phyloP scores from a whole-genome alignment of 768 basidiomycete genomes.

The Boletus patriciae region DNA sequence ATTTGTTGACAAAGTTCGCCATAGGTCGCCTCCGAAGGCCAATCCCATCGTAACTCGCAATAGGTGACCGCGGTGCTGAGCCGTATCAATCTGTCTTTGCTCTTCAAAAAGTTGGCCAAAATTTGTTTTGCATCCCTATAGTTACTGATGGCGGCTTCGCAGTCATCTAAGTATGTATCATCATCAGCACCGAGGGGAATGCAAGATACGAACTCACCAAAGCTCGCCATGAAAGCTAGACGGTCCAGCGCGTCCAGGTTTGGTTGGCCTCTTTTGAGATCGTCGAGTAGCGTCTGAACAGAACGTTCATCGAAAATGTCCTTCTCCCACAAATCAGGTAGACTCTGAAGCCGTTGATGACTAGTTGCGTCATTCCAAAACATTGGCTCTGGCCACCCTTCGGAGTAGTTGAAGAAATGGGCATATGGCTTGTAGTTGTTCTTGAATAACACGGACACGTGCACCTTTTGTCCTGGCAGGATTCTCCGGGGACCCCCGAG shows the following conservation, averaged over 20 bases:
- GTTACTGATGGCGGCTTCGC: conserved; percentile 9
- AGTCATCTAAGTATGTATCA: conserved; percentile 9
- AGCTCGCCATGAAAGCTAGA: conserved; percentile 31
- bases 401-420: conserved; percentile 19
- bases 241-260: conserved; percentile 27
- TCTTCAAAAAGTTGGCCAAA: conserved; percentile 16
- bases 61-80: conserved; percentile 28
- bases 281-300: conserved; percentile 15
- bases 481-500: conserved; percentile 26
- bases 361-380: conserved; percentile 31
- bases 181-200: neutral
- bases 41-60: conserved; percentile 28
- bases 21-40: conserved; percentile 7
- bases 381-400: conserved; percentile 30
- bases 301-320: conserved; percentile 29
- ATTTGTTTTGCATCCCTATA: neutral
- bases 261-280: conserved; percentile 17
- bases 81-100: conserved; percentile 16
- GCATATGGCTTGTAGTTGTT: conserved; percentile 30
- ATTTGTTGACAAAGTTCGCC: conserved; percentile 6
- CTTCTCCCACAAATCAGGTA: conserved; percentile 29
- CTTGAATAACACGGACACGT: conserved; percentile 33
- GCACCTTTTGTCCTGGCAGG: conserved; percentile 32
- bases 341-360: conserved; percentile 16
- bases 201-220: conserved; percentile 16